Base-by-base conservation (phyloP, 768 basidiomycete genomes). In the Calocybe indica region DNA sequence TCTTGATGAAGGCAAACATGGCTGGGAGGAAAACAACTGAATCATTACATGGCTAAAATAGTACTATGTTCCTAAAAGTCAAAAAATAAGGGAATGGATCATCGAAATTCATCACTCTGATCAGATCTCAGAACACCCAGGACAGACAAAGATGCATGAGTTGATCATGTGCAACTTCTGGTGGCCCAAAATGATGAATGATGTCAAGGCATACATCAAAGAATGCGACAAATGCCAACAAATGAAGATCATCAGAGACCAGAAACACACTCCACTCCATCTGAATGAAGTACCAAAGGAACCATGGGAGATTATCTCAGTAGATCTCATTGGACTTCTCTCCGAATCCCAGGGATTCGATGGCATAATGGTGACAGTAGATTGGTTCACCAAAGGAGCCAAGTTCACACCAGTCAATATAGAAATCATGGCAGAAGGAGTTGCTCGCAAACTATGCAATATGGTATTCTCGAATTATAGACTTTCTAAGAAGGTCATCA, bases 391-490 rank as follows among this genome's bases (percentile, higher is more conserved):
- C 3, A 49, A 49, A n/a, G 5, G 5, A 1, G 29, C 33, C n/a
- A 14, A 44, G 10, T 49, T 49, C 48, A 49, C 44, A 11, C 13
- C 48, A 28, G 52, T 5, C 3, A 43, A 31, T 12, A 15, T 11
- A 7, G 22, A 10, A 7, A 43, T 43, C 42, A 43, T 33, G 14
- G 10, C 42, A 5, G 22, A 43, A 43, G 42, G 42, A 43, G 22
- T 33, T 31, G 42, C 42, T 2, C 5, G 42, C 2, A 7, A 2
- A 9, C 22, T n/a, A 11, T 12, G 42, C 2, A 33, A 43, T 43
- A 10, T n/a, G 31, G n/a, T 43, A 29, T 43, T 43, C 14, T 3
- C 54, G 4, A 22, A 43, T 12, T 56, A 64, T 45, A 59, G 64
- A 0, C 30, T 61, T 0, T 60, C 62, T 0, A 3, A 13, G 2